Conservation (phyloP, 2,329 filamentous ascomycete species). For the Fusarium gaditjirri region DNA sequence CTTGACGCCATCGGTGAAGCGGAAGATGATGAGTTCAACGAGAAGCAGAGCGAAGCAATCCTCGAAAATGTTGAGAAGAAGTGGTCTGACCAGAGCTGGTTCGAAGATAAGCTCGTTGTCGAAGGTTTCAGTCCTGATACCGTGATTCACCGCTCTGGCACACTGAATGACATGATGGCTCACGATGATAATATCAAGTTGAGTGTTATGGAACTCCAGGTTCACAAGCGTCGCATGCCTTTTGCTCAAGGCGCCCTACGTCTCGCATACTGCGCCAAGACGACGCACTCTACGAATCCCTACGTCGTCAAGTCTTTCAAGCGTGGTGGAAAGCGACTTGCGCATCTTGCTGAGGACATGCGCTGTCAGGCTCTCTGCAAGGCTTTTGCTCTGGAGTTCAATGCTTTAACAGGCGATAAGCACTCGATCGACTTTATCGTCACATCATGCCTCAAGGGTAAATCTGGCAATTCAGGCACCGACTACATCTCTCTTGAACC, state of each 20-base stretch:
- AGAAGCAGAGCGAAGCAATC: not conserved
- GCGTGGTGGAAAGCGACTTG: constrained; percentile 35
- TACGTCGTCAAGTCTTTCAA: constrained; percentile 52
- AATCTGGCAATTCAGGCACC: not conserved
- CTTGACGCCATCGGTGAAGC: constrained; percentile 21
- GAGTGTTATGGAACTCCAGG: constrained; percentile 47
- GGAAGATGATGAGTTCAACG: constrained; percentile 9
- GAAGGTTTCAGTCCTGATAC: constrained; percentile 47
- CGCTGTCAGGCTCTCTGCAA: constrained; percentile 53
- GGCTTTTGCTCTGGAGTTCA: constrained; percentile 55
- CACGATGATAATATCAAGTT: constrained; percentile 50
- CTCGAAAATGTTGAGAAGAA: not conserved
- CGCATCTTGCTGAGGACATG: constrained; percentile 52
- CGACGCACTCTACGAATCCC: constrained; percentile 35
- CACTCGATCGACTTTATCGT: constrained; percentile 48
- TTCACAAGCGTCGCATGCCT: constrained; percentile 45
- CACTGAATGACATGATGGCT: constrained; percentile 52
- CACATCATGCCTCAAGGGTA: constrained; percentile 46
- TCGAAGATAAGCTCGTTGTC: constrained; percentile 4
- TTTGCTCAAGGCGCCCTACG: constrained; percentile 48
- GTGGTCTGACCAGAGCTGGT: not conserved
- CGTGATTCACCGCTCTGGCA: constrained; percentile 36
- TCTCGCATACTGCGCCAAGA: constrained; percentile 48
- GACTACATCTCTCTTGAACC: constrained; percentile 51
- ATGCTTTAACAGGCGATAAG: constrained; percentile 41